These are phyloP conservation scores for Avena atlantica DNA, from an alignment of 176 grass and related monocot genomes.

Conservation along the genomic window DNA sequence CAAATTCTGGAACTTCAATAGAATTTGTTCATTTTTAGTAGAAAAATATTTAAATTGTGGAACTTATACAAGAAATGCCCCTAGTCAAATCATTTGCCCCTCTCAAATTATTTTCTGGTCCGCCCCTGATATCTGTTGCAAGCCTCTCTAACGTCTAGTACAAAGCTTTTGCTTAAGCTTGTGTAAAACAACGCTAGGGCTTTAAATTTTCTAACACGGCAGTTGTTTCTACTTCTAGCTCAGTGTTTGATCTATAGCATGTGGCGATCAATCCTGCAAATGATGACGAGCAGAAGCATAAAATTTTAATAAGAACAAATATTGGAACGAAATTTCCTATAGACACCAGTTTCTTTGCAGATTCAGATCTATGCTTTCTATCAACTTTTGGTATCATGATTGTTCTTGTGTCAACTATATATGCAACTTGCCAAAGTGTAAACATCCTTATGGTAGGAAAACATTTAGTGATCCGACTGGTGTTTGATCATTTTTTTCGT, in stretches of 20 bases:
- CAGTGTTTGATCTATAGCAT: not conserved
- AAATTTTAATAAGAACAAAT: not conserved
- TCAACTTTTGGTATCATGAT: too few species aligned
- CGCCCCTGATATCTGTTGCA: not conserved
- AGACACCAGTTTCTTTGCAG: not conserved
- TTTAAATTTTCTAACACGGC: constrained; percentile 12
- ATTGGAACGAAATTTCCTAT: not conserved
- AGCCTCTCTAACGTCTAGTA: not conserved
- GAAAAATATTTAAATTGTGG: too few species aligned
- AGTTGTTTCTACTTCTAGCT: not conserved
- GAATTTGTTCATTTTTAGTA: too few species aligned
- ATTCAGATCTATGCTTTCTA: too few species aligned
- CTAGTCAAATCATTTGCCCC: too few species aligned
- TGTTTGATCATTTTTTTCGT: not conserved
- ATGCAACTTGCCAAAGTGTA: too few species aligned
- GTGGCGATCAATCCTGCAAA: not conserved
- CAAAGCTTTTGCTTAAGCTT: not conserved
- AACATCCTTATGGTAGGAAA: too few species aligned
- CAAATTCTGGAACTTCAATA: too few species aligned
- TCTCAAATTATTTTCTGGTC: too few species aligned
- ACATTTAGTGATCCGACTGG: not conserved
- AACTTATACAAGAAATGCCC: too few species aligned
- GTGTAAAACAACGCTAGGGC: not conserved
- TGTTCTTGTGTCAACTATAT: too few species aligned
- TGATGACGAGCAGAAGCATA: not conserved